Evolutionary conservation across 176 grass and related monocot genomes (phyloP), one percentile per base, ranked within the genome.

Genomic region (Triticum urartu): DNA sequence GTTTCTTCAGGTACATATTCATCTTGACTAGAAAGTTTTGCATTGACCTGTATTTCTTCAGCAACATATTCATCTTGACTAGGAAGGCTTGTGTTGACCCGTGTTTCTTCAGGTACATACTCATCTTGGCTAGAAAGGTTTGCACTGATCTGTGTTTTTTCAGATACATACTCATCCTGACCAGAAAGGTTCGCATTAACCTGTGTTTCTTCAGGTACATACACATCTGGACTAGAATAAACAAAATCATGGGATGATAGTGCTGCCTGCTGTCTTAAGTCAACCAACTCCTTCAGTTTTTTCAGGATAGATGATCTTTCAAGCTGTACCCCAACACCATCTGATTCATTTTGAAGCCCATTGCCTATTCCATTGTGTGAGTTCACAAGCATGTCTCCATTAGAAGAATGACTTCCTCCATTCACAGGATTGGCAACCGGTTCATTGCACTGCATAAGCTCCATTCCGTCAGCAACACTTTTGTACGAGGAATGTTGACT

Each of bases 221-320:
- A 21, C 40, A 75, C 81, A 83, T 81, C 61, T 75, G 73, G 63
- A 82, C 20, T 70, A 71, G 68, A 39, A 85, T 43, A n/a, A 78
- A 54, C 14, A 80, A 6, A 50, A 70, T 77, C 52, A 43, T 86
- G 80, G 15, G 38, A 91, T 62, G 82, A 86, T 54, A 84, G 9
- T 80, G 21, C 34, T 9, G 48, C 70, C 38, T 84, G 74, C 58
- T 81, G 70, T 63, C 81, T 60, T 52, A 87, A 36, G 80, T 38
- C 69, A 89, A 75, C 89, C 80, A 94, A 45, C 42, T 80, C 79
- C 83, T 89, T 91, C 56, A 92, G 85, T 75, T 90, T 91, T 72
- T 82, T 35, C 71, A 91, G 78, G 65, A 91, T 77, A 73, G 35
- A 67, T 25, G n/a, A 68, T 84, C 64, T 85, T 72, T 91, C 81